Evolutionary conservation across 805 yeast genomes (phyloP).

Genomic region (Yarrowia yakushimensis): DNA sequence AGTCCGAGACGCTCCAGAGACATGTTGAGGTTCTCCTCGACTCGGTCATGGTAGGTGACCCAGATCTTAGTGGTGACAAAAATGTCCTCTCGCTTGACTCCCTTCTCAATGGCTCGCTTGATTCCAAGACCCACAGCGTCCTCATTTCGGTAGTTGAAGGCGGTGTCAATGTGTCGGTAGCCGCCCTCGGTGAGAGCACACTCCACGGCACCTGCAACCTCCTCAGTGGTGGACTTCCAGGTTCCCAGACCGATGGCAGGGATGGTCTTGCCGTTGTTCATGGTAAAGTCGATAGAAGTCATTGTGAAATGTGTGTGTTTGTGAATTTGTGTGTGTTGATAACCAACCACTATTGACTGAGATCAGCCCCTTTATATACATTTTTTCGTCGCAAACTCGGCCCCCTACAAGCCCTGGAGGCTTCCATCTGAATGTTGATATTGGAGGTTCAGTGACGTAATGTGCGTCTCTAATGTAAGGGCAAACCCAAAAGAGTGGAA

Average conservation of each 20-base stretch:
- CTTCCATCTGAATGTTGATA: background rate
- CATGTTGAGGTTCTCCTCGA: conserved; percentile 47
- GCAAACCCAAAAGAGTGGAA: background rate
- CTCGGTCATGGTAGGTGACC: conserved; percentile 41
- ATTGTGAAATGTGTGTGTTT: background rate
- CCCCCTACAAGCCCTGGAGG: background rate
- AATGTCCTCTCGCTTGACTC: conserved; percentile 47
- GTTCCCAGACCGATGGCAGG: conserved; percentile 74
- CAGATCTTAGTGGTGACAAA: conserved; percentile 65
- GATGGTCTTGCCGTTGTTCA: conserved; percentile 56
- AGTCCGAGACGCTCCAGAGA: conserved; percentile 51
- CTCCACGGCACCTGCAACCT: conserved; percentile 44
- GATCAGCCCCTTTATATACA: background rate
- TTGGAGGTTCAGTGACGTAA: conserved; percentile 20
- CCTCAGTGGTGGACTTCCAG: conserved; percentile 51
- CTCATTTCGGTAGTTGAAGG: conserved; percentile 67
- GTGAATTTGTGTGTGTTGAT: conserved; percentile 6
- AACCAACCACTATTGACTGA: background rate
- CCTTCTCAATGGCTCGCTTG: conserved; percentile 42
- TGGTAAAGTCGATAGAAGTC: conserved; percentile 35
- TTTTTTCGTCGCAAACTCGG: background rate
- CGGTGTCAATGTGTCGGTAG: conserved; percentile 72
- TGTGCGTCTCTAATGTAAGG: background rate
- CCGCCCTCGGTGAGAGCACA: conserved; percentile 56
- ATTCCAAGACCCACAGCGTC: conserved; percentile 60